A percentile compares a stretch with the other conserved stretches of the same genome.
phyloP scores from a whole-genome alignment of 768 basidiomycete species.

The Leccinum disarticulatum region DNA sequence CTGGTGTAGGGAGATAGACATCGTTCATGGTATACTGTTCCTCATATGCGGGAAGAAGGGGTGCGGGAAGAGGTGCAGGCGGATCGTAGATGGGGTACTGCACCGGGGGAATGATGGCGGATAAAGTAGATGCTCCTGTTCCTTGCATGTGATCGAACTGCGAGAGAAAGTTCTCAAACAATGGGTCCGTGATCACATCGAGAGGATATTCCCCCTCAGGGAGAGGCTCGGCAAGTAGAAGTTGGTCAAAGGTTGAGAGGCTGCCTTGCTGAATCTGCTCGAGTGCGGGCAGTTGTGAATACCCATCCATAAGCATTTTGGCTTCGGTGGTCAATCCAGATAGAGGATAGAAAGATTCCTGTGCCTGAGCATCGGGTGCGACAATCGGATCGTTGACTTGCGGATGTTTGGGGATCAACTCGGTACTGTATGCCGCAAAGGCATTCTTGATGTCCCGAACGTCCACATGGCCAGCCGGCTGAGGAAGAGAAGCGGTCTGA shows the following conservation, averaged over 20 bases:
- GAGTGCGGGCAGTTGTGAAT: not conserved
- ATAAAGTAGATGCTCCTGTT: not conserved
- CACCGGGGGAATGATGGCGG: not conserved
- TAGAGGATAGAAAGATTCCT: too few species aligned
- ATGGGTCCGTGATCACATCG: not conserved
- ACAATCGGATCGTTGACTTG: not conserved
- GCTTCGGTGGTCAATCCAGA: not conserved
- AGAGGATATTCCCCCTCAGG: not conserved
- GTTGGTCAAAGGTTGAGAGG: not conserved
- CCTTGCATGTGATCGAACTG: not conserved
- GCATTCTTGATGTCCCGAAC: not conserved
- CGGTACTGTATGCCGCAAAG: not conserved
- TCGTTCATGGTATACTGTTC: not conserved
- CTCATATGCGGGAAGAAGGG: not conserved
- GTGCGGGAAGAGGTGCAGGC: too few species aligned
- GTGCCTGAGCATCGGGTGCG: not conserved
- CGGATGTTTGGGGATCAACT: not conserved
- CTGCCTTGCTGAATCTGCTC: not conserved
- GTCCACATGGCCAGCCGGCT: not conserved
- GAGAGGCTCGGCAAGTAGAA: not conserved
- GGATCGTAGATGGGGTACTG: not conserved
- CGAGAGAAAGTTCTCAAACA: not conserved
- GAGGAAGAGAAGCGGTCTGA: not conserved
- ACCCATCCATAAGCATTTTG: not conserved
- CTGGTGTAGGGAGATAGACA: not conserved